Evolutionary conservation across 2,329 filamentous ascomycete genomes (phyloP).

Genomic region (Amauroascus niger): DNA sequence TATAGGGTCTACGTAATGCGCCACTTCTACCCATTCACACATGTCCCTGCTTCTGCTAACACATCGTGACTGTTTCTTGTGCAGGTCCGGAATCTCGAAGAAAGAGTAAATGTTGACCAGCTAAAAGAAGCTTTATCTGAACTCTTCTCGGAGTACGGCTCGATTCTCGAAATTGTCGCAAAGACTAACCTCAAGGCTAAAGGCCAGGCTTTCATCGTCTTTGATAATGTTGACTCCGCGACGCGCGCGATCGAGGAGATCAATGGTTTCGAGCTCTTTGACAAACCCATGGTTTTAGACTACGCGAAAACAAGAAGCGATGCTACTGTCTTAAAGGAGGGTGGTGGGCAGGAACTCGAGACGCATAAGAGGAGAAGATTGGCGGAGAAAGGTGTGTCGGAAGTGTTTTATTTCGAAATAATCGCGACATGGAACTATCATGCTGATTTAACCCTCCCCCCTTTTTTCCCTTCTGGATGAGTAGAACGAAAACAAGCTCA

Average conservation of each 20-base stretch:
- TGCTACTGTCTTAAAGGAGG: slow-evolving; percentile 66
- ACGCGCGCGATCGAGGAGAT: slow-evolving; percentile 74
- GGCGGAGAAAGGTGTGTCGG: slow-evolving; percentile 69
- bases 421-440: too few relatives aligned
- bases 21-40: background rate
- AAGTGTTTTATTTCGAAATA: background rate
- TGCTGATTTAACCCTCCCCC: background rate
- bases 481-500: slow-evolving; percentile 68
- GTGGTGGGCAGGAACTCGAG: slow-evolving; percentile 74
- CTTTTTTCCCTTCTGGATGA: background rate
- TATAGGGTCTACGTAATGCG: slow-evolving; percentile 35
- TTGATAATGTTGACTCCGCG: slow-evolving; percentile 70
- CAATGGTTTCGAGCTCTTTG: slow-evolving; percentile 86
- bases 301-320: slow-evolving; percentile 78
- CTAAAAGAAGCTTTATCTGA: slow-evolving; percentile 63
- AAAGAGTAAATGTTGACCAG: slow-evolving; percentile 72
- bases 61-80: background rate
- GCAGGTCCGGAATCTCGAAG: slow-evolving; percentile 72
- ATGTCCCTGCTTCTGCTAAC: background rate
- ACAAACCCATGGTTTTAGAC: slow-evolving; percentile 77
- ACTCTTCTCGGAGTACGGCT: slow-evolving; percentile 83
- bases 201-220: slow-evolving; percentile 92
- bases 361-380: slow-evolving; percentile 71
- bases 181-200: slow-evolving; percentile 87
- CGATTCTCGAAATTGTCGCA: slow-evolving; percentile 71